A percentile compares a stretch with the other conserved stretches of the same genome.
Evolutionary conservation across 345 rosid species (phyloP).

Genomic region (Chamaenerion angustifolium): DNA sequence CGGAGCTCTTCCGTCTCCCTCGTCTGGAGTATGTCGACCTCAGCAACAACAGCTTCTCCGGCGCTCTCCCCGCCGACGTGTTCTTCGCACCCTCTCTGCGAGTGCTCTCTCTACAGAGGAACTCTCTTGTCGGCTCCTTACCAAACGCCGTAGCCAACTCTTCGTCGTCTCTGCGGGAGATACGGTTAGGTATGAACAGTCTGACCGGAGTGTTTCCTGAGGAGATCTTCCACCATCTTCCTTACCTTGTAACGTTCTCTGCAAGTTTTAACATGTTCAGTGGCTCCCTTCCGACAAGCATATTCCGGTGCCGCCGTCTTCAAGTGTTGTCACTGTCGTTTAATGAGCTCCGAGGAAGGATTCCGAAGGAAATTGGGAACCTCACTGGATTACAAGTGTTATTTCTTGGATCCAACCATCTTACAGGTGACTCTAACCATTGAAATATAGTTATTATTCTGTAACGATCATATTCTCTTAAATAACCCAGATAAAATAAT

Average conservation of each 20-base stretch:
- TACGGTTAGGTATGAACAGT: conserved; percentile 6
- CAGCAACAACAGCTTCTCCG: neutral
- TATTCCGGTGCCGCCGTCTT: neutral
- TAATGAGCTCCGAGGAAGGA: neutral
- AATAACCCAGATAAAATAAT: no score
- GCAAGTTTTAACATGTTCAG: neutral
- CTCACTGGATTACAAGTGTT: neutral
- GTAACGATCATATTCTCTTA: no score
- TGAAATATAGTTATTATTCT: no score
- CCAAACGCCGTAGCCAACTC: conserved; percentile 6
- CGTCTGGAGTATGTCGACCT: neutral
- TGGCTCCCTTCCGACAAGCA: neutral
- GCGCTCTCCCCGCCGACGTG: neutral
- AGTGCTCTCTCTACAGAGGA: neutral
- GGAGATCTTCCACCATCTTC: conserved; percentile 2
- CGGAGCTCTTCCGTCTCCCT: conserved; percentile 1
- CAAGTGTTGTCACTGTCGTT: neutral
- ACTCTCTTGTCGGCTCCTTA: conserved; percentile 7
- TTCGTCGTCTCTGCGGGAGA: conserved; percentile 5
- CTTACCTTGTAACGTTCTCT: neutral
- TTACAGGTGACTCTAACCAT: no score
- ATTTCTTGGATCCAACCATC: neutral
- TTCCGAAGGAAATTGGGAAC: neutral
- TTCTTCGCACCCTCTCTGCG: neutral
- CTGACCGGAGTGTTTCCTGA: conserved; percentile 6